These are phyloP conservation scores for Globisporangium apiculatum DNA, from an alignment of 352 stramenopile species.

Conservation along the genomic window DNA sequence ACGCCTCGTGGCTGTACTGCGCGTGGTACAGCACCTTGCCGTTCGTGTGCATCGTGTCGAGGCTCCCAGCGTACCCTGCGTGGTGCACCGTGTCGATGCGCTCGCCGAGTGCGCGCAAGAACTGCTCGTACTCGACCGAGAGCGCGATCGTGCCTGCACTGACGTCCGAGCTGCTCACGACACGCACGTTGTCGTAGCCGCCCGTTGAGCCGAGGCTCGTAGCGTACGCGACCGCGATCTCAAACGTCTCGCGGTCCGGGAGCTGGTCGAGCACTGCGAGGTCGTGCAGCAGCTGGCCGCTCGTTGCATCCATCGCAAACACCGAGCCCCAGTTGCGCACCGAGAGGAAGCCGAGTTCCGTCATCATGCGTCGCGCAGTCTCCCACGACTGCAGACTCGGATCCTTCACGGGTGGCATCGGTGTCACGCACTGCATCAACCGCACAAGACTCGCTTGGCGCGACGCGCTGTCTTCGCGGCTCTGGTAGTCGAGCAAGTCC, in stretches of 20 bases:
- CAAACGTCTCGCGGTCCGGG: constrained; percentile 71
- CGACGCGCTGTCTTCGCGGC: constrained; percentile 38
- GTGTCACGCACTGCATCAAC: constrained; percentile 21
- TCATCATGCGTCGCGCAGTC: constrained; percentile 78
- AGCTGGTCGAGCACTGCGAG: constrained; percentile 71
- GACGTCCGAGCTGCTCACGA: constrained; percentile 50
- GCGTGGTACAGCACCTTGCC: constrained; percentile 64
- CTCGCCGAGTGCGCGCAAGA: constrained; percentile 64
- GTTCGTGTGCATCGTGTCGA: constrained; percentile 29
- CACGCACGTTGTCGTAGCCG: constrained; percentile 69
- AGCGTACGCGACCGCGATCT: constrained; percentile 73
- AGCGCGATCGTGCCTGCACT: constrained; percentile 27
- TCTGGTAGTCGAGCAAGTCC: constrained; percentile 54
- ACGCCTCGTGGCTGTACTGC: constrained; percentile 70
- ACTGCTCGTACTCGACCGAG: constrained; percentile 66
- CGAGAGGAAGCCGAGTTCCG: constrained; percentile 72
- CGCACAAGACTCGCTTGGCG: constrained; percentile 13
- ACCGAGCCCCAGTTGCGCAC: constrained; percentile 82
- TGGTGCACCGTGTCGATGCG: constrained; percentile 35
- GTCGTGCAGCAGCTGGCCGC: constrained; percentile 50
- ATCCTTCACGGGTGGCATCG: constrained; percentile 46
- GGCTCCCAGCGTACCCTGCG: constrained; percentile 36
- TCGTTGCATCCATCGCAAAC: constrained; percentile 63
- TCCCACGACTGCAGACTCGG: constrained; percentile 57
- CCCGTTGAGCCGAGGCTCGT: constrained; percentile 57